phyloP scores from a whole-genome alignment of 371 early-diverging fungal genomes.

The Syncephalastrum contaminatum region DNA sequence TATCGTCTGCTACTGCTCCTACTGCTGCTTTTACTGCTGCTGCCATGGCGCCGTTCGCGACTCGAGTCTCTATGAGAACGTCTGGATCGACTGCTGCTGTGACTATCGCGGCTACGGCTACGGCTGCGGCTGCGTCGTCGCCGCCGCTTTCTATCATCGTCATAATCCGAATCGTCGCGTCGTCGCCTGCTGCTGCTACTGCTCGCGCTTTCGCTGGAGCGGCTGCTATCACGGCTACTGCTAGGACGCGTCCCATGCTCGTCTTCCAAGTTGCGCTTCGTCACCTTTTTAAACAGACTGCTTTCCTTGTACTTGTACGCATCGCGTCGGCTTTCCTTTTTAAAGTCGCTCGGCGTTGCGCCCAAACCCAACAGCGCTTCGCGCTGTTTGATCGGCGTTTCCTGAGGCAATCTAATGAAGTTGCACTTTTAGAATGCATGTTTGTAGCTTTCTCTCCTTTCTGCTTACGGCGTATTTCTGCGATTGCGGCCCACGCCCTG shows the following conservation, averaged over 20 bases:
- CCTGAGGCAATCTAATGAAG: conserved; percentile 33
- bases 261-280: conserved; percentile 33
- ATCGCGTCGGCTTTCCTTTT: conserved; percentile 18
- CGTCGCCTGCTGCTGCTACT: conserved; percentile 12
- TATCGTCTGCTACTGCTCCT: conserved; percentile 5
- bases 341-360: conserved; percentile 58
- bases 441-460: conserved; percentile 4
- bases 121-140: conserved; percentile 8
- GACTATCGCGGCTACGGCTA: conserved; percentile 9
- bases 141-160: conserved; percentile 4
- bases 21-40: conserved; percentile 6
- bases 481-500: conserved; percentile 60
- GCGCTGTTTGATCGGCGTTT: conserved; percentile 50
- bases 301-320: conserved; percentile 45
- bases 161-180: background rate
- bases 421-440: background rate
- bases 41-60: background rate
- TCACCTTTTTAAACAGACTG: conserved; percentile 43
- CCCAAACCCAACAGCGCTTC: conserved; percentile 76
- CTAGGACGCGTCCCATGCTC: conserved; percentile 9
- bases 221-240: conserved; percentile 9
- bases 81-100: conserved; percentile 6
- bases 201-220: conserved; percentile 10
- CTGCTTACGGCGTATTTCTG: conserved; percentile 32
- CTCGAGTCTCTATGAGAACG: conserved; percentile 2